A percentile compares a stretch with the other conserved stretches of the same genome.
These are phyloP conservation scores for Teratosphaeria destructans DNA, from an alignment of 2,329 filamentous ascomycete species.

Conservation along the genomic window DNA sequence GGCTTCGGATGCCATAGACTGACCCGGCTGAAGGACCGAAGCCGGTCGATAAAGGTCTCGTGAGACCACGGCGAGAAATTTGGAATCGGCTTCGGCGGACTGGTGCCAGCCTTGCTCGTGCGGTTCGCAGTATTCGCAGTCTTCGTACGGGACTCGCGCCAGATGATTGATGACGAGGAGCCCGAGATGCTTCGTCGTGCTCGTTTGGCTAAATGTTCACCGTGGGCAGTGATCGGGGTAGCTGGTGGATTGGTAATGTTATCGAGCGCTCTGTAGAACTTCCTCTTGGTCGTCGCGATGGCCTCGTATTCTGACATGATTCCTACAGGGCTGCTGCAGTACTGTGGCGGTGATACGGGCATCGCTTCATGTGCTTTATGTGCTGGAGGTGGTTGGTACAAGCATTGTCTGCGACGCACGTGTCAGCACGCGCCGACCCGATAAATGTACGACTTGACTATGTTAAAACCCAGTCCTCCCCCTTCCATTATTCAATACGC, in stretches of 20 bases:
- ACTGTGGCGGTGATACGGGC: neutral
- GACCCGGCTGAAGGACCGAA: slow-evolving; percentile 83
- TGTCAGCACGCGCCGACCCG: neutral
- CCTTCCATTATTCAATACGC: too few relatives aligned
- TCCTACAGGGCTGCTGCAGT: neutral
- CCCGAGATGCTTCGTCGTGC: slow-evolving; percentile 21
- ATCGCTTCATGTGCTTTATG: too few relatives aligned
- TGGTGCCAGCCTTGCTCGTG: slow-evolving; percentile 5
- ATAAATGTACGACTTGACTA: too few relatives aligned
- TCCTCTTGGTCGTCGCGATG: slow-evolving; percentile 73
- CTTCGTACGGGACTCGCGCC: slow-evolving; percentile 1
- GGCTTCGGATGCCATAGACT: slow-evolving; percentile 93
- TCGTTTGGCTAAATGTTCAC: slow-evolving; percentile 27
- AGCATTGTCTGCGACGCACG: neutral
- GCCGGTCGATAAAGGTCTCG: slow-evolving; percentile 64
- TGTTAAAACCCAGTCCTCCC: too few relatives aligned
- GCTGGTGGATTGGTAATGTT: slow-evolving; percentile 38
- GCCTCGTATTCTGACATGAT: slow-evolving; percentile 28
- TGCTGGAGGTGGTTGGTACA: neutral
- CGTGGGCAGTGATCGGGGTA: slow-evolving; percentile 16
- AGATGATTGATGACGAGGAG: slow-evolving; percentile 9
- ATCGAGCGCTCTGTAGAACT: slow-evolving; percentile 68
- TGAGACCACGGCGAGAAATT: slow-evolving; percentile 84
- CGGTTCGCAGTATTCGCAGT: slow-evolving; percentile 15
- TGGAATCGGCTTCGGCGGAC: slow-evolving; percentile 30